Conservation (phyloP, 2,329 filamentous ascomycete species). For the Aurifilum marmelostoma region DNA sequence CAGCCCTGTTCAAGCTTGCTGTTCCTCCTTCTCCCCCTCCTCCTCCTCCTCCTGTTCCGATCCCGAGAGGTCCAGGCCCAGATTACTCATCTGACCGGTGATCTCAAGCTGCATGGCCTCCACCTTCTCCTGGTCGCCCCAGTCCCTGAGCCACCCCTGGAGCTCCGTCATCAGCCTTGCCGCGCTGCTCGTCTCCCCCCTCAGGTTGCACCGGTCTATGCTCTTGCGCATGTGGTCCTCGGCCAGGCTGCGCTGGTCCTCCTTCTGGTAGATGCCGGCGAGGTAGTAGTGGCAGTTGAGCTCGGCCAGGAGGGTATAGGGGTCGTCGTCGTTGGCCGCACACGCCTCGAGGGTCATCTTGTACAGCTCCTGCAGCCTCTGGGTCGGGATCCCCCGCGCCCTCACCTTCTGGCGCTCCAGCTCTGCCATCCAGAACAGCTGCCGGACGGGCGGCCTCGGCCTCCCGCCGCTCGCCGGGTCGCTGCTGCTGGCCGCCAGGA, state of each 20-base stretch:
- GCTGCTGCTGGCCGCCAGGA: background rate
- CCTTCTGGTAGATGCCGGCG: constrained; percentile 16
- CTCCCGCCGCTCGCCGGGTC: background rate
- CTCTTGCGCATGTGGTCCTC: constrained; percentile 14
- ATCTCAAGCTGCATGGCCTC: constrained; percentile 9
- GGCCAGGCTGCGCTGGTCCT: constrained; percentile 14
- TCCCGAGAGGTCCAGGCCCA: constrained; percentile 1
- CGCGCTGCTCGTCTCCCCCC: constrained; percentile 5
- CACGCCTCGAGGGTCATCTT: constrained; percentile 16
- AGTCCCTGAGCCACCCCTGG: constrained; percentile 19
- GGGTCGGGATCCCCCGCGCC: constrained; percentile 8
- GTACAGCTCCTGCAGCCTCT: constrained; percentile 10
- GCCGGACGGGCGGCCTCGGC: constrained; percentile 9
- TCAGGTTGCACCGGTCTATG: constrained; percentile 8
- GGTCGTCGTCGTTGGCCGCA: background rate
- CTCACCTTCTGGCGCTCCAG: constrained; percentile 28
- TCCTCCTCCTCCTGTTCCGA: background rate
- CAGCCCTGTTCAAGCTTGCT: too few species aligned
- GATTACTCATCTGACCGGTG: constrained; percentile 7
- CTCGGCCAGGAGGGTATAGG: background rate
- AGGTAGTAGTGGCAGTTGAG: constrained; percentile 24
- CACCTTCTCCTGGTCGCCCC: constrained; percentile 24
- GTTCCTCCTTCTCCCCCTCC: background rate
- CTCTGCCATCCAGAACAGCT: constrained; percentile 24
- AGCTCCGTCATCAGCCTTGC: constrained; percentile 22